phyloP scores from a whole-genome alignment of 139 green algal species.

The Ettlia oleoabundans region DNA sequence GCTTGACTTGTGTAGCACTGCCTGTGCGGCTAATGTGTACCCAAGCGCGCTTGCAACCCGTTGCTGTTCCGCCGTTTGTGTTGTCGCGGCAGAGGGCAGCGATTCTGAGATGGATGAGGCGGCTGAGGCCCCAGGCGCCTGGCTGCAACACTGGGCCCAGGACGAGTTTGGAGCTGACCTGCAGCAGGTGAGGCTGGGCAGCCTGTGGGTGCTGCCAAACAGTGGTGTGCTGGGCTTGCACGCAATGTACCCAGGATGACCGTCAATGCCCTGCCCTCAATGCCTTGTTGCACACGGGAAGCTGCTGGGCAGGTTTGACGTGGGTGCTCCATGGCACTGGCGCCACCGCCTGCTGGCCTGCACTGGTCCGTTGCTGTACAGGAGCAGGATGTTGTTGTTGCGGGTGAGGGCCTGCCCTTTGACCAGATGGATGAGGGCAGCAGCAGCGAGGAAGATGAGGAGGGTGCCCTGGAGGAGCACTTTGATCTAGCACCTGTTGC shows the following conservation, averaged over 20 bases:
- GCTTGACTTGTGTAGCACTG: too few relatives aligned
- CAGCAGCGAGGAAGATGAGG: background rate
- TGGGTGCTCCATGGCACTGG: too few relatives aligned
- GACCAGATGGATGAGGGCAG: constrained; percentile 23
- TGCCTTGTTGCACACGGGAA: too few relatives aligned
- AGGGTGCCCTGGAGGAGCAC: background rate
- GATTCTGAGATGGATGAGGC: constrained; percentile 9
- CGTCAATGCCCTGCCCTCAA: too few relatives aligned
- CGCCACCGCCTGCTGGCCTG: too few relatives aligned
- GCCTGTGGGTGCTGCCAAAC: too few relatives aligned
- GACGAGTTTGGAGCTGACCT: constrained; percentile 24
- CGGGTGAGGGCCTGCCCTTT: constrained; percentile 25
- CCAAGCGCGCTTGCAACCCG: background rate
- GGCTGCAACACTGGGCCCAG: constrained; percentile 19
- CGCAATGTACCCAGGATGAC: too few relatives aligned
- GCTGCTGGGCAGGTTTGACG: too few relatives aligned
- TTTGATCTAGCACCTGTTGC: constrained; percentile 6
- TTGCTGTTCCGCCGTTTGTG: background rate
- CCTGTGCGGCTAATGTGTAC: too few relatives aligned
- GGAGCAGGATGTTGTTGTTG: constrained; percentile 24
- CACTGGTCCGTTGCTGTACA: background rate
- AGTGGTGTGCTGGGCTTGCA: too few relatives aligned
- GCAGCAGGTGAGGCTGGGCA: too few relatives aligned
- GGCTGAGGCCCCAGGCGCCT: constrained; percentile 8
- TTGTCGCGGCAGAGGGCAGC: constrained; percentile 13